Conservation (phyloP, 2,329 filamentous ascomycete genomes). For the Penicillium sp. region DNA sequence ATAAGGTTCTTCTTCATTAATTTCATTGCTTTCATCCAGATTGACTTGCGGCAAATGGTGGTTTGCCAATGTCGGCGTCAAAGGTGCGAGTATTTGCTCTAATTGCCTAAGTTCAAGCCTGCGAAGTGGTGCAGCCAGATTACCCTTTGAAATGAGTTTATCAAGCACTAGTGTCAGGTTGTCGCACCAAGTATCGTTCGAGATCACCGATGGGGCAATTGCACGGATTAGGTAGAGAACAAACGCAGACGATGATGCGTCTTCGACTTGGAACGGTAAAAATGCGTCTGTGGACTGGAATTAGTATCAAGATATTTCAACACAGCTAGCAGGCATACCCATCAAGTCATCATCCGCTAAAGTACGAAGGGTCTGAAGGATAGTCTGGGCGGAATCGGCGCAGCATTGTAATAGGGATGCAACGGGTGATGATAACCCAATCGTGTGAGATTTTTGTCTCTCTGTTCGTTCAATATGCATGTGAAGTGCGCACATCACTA, state of each 20-base stretch:
- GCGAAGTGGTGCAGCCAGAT: conserved; percentile 40
- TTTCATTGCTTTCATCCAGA: conserved; percentile 4
- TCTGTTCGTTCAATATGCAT: conserved; percentile 28
- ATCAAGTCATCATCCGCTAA: conserved; percentile 26
- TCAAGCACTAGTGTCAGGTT: conserved; percentile 41
- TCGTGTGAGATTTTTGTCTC: conserved; percentile 17
- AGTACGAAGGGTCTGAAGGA: conserved; percentile 27
- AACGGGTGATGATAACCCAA: conserved; percentile 19
- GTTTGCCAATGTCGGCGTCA: conserved; percentile 30
- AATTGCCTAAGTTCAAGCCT: conserved; percentile 42
- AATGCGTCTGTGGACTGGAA: conserved; percentile 33
- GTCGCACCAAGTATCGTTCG: conserved; percentile 39
- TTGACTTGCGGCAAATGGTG: conserved; percentile 2
- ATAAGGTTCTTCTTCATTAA: conserved; percentile 15
- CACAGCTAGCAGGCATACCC: conserved; percentile 9
- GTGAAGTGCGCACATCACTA: conserved; percentile 30
- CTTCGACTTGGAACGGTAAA: conserved; percentile 45
- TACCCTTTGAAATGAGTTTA: conserved; percentile 41
- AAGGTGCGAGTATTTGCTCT: conserved; percentile 38
- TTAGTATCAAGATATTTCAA: neutral
- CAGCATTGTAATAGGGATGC: conserved; percentile 29
- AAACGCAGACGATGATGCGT: conserved; percentile 45
- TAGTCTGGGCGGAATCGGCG: conserved; percentile 27
- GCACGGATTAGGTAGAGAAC: conserved; percentile 39
- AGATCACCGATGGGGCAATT: conserved; percentile 37